Evolutionary conservation across 2,329 filamentous ascomycete genomes (phyloP), one percentile per base, ranked within the genome.

Genomic region (Hypomyces perniciosus): DNA sequence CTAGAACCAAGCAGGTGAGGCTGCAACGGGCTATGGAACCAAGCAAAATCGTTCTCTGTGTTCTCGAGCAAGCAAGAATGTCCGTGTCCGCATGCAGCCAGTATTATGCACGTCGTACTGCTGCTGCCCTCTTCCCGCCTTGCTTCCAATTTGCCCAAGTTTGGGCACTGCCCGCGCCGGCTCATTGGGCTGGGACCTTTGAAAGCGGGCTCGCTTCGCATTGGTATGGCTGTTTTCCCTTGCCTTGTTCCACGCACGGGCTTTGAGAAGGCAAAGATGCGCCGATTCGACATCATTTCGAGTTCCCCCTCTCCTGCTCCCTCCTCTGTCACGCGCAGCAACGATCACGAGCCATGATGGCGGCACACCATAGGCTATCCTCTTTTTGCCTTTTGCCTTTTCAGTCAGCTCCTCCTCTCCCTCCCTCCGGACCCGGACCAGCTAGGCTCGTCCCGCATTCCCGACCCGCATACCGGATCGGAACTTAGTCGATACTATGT

Each of bases 401-500:
- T 20, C 20, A 20, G 20, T 20, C 20, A 20, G 20, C 30, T 45
- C 27, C 12, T 28, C 4, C n/a, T 48, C 7, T 29, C 13, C 6
- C 13, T 28, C 20, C 26, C n/a, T n/a, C n/a, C n/a, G 9, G 20
- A 7, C 42, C 42, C 31, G 10, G 30, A 33, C 42, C 34, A 39
- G 44, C 48, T 50, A 45, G 49, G 38, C 29, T 44, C 49, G 44
- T 47, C 37, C 44, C 44, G 49, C 49, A 39, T 3, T 13, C 10
- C 41, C 48, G 48, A 45, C 34, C 48, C 48, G 42, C 48, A 39
- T 28, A 40, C 48, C 48, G 42, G 41, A 40, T 44, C 48, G 28
- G 48, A 40, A 42, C 41, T 40, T 35, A 38, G 35, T n/a, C 35
- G 20, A 8, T 38, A 20, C 35, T 38, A 12, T 38, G 10, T 20